A percentile compares a stretch with the other conserved stretches of the same genome.
Conservation (phyloP, 108 stramenopile species). For the Epithemia pelagica region DNA sequence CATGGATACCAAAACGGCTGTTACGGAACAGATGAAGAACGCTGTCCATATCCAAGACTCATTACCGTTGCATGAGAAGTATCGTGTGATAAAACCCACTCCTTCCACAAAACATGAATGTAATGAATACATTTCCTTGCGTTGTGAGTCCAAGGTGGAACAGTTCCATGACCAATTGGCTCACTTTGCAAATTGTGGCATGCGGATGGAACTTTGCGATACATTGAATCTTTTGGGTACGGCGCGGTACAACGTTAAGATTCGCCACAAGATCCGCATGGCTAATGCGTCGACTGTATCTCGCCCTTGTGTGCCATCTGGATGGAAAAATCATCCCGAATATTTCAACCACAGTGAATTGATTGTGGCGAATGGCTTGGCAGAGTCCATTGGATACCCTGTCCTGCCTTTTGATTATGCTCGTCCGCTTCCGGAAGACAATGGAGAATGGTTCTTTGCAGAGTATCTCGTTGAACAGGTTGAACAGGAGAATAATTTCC, state of each 20-base stretch:
- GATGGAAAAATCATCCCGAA: not conserved
- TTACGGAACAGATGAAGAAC: not conserved
- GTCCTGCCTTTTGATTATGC: not conserved
- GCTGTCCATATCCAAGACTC: not conserved
- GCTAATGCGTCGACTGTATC: not conserved
- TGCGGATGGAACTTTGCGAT: not conserved
- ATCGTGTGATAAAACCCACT: not conserved
- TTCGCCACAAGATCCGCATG: not conserved
- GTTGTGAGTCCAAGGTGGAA: not conserved
- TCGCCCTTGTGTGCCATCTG: not conserved
- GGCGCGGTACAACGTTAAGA: not conserved
- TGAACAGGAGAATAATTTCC: too few species aligned
- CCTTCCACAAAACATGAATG: not conserved
- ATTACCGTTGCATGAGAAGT: not conserved
- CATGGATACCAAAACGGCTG: not conserved
- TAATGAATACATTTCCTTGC: not conserved
- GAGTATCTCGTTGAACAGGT: not conserved
- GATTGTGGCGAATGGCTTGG: not conserved
- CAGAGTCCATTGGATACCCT: not conserved
- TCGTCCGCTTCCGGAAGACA: not conserved
- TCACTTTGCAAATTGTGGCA: not conserved
- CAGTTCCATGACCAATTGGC: not conserved
- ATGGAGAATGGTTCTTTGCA: not conserved
- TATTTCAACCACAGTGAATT: not conserved
- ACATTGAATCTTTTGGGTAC: not conserved